Base-by-base conservation (phyloP, 495 filamentous ascomycete genomes). In the Hypomontagnella submonticulosa region DNA sequence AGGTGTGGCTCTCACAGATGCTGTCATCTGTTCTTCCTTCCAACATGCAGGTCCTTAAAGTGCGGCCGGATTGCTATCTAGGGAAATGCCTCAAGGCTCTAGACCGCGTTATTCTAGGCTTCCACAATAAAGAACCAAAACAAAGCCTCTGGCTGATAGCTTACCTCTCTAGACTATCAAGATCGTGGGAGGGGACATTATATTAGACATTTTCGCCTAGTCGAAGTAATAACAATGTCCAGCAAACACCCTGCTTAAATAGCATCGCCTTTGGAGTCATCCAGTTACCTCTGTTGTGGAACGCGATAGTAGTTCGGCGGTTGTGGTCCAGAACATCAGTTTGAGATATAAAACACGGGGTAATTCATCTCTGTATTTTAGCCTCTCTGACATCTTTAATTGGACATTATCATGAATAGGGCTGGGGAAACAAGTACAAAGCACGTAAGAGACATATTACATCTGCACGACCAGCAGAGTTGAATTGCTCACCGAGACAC, bases 51-150 rank as follows among this genome's bases (percentile, higher is more conserved):
- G 40, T 52, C 44, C 38, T 20, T 23, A 41, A 7, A 18, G 42
- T 19, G 48, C 32, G 57, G 34, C 36, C 46, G 53, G 57, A 27
- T 57, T 57, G 30, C 57, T 49, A 56, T 46, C 19, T 57, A 43
- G 46, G 57, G 51, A 67, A 61, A 61, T 67, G 57, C 57, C 63
- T 61, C 63, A 61, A 34, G 37, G 23, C 23, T 27, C 23, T 27
- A 27, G 23, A 30, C 12, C 15, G 3, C 40, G 12, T 7, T 13
- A 13, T 7, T 43, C 12, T n/a, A 8, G n/a, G 40, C 11, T 18
- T 15, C 40, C 40, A 8, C 15, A 9, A 7, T n/a, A 13, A 6
- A 27, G 23, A 27, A 18, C 51, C 16, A 27, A n/a, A n/a, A 46
- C 18, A 53, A 61, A 61, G 18, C 41, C 58, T 33, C 54, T 40